Percentiles rank a stretch among this genome's conserved stretches.
These are phyloP conservation scores for Drechmeria coniospora DNA, from an alignment of 2,329 filamentous ascomycete genomes.

Conservation along the genomic window DNA sequence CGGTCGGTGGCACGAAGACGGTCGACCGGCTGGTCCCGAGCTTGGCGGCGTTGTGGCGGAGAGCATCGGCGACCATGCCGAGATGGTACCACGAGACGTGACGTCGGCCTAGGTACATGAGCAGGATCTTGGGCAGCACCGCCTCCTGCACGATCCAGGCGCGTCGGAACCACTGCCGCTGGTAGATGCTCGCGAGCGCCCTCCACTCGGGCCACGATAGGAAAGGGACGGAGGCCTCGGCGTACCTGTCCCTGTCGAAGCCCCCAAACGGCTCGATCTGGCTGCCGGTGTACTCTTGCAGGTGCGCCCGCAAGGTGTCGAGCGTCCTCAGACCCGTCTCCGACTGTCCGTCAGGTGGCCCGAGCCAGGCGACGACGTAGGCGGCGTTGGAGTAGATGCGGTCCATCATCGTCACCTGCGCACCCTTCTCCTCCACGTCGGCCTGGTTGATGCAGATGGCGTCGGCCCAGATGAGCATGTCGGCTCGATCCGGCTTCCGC, in stretches of 20 bases:
- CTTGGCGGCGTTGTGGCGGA: conserved; percentile 7
- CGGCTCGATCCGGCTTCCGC: neutral
- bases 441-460: conserved; percentile 15
- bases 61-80: conserved; percentile 7
- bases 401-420: conserved; percentile 14
- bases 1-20: conserved; percentile 6
- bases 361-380: conserved; percentile 12
- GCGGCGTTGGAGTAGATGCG: conserved; percentile 12
- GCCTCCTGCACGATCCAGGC: conserved; percentile 15
- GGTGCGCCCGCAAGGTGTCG: conserved; percentile 4
- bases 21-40: conserved; percentile 5
- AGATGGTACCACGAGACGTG: conserved; percentile 7
- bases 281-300: conserved; percentile 6
- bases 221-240: conserved; percentile 6
- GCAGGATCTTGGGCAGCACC: conserved; percentile 8
- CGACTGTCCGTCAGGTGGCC: conserved; percentile 7
- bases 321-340: conserved; percentile 6
- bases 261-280: conserved; percentile 9
- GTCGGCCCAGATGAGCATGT: conserved; percentile 13
- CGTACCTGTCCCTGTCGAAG: conserved; percentile 8
- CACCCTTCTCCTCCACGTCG: conserved; percentile 11
- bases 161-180: conserved; percentile 13
- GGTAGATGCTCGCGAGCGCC: conserved; percentile 9
- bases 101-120: conserved; percentile 10
- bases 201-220: conserved; percentile 7